Percentiles rank a stretch among this genome's conserved stretches.
phyloP scores from a whole-genome alignment of 257 asterid species.

The Solanum habrochaites region DNA sequence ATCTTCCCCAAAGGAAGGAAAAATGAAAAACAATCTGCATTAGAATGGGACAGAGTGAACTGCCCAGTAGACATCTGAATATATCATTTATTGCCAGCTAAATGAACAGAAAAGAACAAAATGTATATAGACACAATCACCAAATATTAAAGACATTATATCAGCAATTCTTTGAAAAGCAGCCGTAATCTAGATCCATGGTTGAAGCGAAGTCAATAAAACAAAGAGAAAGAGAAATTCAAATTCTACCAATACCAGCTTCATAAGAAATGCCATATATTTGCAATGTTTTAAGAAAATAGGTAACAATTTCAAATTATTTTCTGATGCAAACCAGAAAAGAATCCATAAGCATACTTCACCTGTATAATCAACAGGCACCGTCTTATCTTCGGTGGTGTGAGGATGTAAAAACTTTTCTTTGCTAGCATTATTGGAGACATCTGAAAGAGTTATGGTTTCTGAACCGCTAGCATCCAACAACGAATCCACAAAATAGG shows the following conservation, averaged over 20 bases:
- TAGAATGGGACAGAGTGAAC: background rate
- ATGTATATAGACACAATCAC: background rate
- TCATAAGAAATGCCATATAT: background rate
- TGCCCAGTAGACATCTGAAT: background rate
- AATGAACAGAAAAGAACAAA: background rate
- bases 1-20: background rate
- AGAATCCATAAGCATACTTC: slow-evolving; percentile 10
- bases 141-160: background rate
- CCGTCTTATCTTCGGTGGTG: slow-evolving; percentile 11
- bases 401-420: slow-evolving; percentile 28
- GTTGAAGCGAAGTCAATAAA: background rate
- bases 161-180: background rate
- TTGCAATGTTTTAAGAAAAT: background rate
- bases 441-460: slow-evolving; percentile 20
- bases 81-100: background rate
- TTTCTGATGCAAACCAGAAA: background rate
- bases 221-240: background rate
- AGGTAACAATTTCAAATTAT: background rate
- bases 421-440: slow-evolving; percentile 19
- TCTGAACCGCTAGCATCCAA: slow-evolving; percentile 30
- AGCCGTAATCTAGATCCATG: background rate
- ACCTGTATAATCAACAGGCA: slow-evolving; percentile 1
- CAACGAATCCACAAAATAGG: slow-evolving; percentile 73
- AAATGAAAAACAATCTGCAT: background rate
- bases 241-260: background rate